These are phyloP conservation scores for Blastobotrys mokoenaii DNA, from an alignment of 805 yeast genomes.

Conservation along the genomic window DNA sequence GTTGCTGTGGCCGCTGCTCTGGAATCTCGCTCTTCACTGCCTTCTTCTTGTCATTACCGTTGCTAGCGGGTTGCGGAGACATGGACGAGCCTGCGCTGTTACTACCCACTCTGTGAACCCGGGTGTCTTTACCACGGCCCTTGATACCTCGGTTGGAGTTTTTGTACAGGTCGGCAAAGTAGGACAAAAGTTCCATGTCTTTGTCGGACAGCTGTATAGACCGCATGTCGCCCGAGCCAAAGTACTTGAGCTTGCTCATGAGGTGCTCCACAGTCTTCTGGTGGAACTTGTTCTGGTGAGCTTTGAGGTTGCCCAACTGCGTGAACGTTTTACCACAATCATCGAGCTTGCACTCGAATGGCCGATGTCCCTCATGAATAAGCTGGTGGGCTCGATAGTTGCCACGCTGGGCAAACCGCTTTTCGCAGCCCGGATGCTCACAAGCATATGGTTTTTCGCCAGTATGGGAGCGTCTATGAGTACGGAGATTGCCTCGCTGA, in stretches of 20 bases:
- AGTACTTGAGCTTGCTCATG: conserved; percentile 39
- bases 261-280: conserved; percentile 56
- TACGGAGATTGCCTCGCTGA: conserved; percentile 82
- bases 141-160: conserved; percentile 86
- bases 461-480: conserved; percentile 79
- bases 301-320: conserved; percentile 86
- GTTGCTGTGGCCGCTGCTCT: conserved; percentile 6
- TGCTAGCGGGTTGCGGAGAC: too few species aligned
- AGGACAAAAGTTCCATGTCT: conserved; percentile 63
- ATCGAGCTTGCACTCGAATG: conserved; percentile 72
- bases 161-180: conserved; percentile 75
- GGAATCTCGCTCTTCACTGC: background rate
- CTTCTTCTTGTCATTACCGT: background rate
- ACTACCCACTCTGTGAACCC: background rate
- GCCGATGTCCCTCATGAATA: conserved; percentile 73
- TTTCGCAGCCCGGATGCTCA: conserved; percentile 48
- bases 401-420: conserved; percentile 82
- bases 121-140: conserved; percentile 67
- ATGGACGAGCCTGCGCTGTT: background rate
- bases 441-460: conserved; percentile 90
- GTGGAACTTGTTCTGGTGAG: conserved; percentile 90
- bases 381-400: conserved; percentile 80
- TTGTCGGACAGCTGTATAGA: conserved; percentile 38
- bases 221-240: conserved; percentile 13
- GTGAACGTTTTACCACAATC: conserved; percentile 78